Percentiles rank a stretch among this genome's conserved stretches.
phyloP scores from a whole-genome alignment of 306 rosid genomes.

The Luffa acutangula region DNA sequence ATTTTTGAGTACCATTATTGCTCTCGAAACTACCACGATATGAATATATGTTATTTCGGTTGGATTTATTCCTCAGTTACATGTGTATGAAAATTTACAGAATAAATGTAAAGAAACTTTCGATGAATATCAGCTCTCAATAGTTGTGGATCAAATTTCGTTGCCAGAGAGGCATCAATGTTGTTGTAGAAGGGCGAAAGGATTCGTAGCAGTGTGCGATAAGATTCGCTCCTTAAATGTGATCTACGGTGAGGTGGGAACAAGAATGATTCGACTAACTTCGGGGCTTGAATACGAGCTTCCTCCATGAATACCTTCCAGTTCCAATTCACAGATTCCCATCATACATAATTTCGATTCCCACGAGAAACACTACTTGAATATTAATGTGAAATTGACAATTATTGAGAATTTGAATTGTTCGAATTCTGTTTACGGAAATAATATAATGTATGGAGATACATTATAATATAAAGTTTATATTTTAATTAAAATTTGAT shows the following conservation, averaged over 20 bases:
- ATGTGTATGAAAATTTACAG: background rate
- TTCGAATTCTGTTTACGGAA: too few species aligned
- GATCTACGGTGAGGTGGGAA: conserved; percentile 35
- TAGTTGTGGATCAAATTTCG: conserved; percentile 12
- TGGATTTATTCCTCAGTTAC: background rate
- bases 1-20: background rate
- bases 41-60: background rate
- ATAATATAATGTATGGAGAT: too few species aligned
- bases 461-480: too few species aligned
- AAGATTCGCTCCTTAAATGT: conserved; percentile 45
- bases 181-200: conserved; percentile 32
- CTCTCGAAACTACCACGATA: background rate
- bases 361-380: background rate
- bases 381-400: too few species aligned
- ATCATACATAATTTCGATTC: background rate
- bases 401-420: too few species aligned
- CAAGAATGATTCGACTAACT: conserved; percentile 14
- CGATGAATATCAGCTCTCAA: conserved; percentile 17
- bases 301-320: conserved; percentile 21
- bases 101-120: background rate
- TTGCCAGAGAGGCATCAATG: conserved; percentile 6
- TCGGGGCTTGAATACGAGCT: conserved; percentile 10
- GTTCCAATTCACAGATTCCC: background rate
- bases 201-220: conserved; percentile 27
- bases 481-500: too few species aligned